These are phyloP conservation scores for Aspergillus felis DNA, from an alignment of 2,329 filamentous ascomycete species.

Conservation along the genomic window DNA sequence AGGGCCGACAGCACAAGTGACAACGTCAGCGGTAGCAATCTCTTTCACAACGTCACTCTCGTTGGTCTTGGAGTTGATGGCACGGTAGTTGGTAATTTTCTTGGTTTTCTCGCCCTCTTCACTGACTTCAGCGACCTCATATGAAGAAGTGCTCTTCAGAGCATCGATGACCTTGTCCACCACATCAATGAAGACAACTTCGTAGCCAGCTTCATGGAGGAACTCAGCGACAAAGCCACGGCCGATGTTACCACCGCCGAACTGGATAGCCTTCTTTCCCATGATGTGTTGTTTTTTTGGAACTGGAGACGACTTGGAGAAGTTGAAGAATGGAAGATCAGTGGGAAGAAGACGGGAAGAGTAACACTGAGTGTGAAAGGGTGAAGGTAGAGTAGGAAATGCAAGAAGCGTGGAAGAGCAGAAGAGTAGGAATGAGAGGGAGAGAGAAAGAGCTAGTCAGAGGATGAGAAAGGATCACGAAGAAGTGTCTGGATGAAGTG, in stretches of 20 bases:
- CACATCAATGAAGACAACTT: slow-evolving; percentile 95
- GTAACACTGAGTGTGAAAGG: background rate
- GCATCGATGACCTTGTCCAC: slow-evolving; percentile 75
- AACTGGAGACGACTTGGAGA: slow-evolving; percentile 2
- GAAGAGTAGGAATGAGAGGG: background rate
- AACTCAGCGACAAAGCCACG: slow-evolving; percentile 87
- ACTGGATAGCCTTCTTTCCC: slow-evolving; percentile 72
- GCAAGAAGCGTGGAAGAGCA: background rate
- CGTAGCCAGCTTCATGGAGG: slow-evolving; percentile 89
- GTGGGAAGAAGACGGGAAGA: slow-evolving; percentile 4
- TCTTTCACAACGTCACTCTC: slow-evolving; percentile 77
- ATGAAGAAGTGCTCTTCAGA: slow-evolving; percentile 71
- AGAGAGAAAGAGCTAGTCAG: background rate
- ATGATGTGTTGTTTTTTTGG: slow-evolving; percentile 21
- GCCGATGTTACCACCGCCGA: slow-evolving; percentile 82
- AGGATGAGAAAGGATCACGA: background rate
- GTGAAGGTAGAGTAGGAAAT: background rate
- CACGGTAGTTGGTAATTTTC: slow-evolving; percentile 90
- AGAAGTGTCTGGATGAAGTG: background rate
- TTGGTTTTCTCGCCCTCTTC: slow-evolving; percentile 74
- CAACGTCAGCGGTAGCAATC: slow-evolving; percentile 81
- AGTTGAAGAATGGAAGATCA: slow-evolving; percentile 6
- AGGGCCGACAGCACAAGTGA: slow-evolving; percentile 95
- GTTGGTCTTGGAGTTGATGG: slow-evolving; percentile 89
- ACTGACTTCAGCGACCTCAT: slow-evolving; percentile 91